Percentiles rank a stretch among this genome's conserved stretches.
phyloP scores from a whole-genome alignment of 805 yeast genomes.

The Saccharomycopsis malanga region DNA sequence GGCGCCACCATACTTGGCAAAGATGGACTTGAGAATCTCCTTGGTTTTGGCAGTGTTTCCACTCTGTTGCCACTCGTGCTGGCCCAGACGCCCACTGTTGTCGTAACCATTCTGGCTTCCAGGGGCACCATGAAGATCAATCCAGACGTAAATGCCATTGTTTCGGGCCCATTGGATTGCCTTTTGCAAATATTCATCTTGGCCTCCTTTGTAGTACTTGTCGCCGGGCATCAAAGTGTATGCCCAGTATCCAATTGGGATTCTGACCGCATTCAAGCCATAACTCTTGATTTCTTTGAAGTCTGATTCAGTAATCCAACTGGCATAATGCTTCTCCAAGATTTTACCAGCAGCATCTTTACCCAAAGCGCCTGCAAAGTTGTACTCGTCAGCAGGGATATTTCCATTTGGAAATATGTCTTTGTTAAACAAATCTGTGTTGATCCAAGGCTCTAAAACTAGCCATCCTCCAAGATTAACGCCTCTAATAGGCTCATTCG shows the following conservation, averaged over 20 bases:
- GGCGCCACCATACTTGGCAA: constrained; percentile 44
- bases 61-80: constrained; percentile 36
- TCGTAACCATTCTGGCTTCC: constrained; percentile 87
- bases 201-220: constrained; percentile 56
- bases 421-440: constrained; percentile 51
- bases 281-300: constrained; percentile 41
- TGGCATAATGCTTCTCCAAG: constrained; percentile 46
- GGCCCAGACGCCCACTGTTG: constrained; percentile 59
- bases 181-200: constrained; percentile 52
- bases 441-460: constrained; percentile 62
- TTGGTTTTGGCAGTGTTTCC: constrained; percentile 43
- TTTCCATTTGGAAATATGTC: constrained; percentile 31
- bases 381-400: constrained; percentile 57
- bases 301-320: constrained; percentile 54
- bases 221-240: constrained; percentile 34
- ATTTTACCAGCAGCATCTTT: constrained; percentile 35
- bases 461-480: constrained; percentile 69
- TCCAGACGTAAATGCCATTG: constrained; percentile 56
- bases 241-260: constrained; percentile 83
- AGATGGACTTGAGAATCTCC: constrained; percentile 43
- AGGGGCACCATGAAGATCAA: constrained; percentile 76
- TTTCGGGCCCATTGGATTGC: constrained; percentile 66
- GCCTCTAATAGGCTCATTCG: constrained; percentile 29
- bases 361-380: constrained; percentile 44
- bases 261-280: constrained; percentile 63